phyloP scores from a whole-genome alignment of 2,329 filamentous ascomycete genomes.

The Diaporthe ilicicola region DNA sequence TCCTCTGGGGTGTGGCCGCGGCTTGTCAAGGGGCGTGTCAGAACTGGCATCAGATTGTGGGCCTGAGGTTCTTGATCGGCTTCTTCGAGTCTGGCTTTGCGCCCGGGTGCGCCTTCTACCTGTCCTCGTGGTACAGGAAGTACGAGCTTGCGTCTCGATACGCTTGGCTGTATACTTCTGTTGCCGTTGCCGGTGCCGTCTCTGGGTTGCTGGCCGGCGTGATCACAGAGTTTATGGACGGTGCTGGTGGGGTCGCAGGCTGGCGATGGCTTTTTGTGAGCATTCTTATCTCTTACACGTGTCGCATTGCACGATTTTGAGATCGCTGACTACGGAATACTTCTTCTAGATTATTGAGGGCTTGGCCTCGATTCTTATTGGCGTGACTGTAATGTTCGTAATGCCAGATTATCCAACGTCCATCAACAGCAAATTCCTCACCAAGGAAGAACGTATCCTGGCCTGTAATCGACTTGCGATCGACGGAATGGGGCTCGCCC shows the following conservation, averaged over 20 bases:
- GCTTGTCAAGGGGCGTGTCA: conserved; percentile 37
- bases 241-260: conserved; percentile 36
- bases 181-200: conserved; percentile 37
- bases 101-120: conserved; percentile 39
- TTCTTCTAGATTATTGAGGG: conserved; percentile 34
- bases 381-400: conserved; percentile 34
- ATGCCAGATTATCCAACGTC: conserved; percentile 38
- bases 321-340: not conserved
- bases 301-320: accelerated
- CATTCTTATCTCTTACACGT: not conserved
- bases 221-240: conserved; percentile 38
- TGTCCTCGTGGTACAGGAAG: conserved; percentile 38
- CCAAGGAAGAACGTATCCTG: conserved; percentile 35
- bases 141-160: conserved; percentile 38
- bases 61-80: conserved; percentile 37
- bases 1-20: conserved; percentile 39
- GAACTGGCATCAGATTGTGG: conserved; percentile 37
- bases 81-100: conserved; percentile 38
- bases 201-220: conserved; percentile 26
- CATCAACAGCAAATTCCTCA: conserved; percentile 34
- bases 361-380: conserved; percentile 26
- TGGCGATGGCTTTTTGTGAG: conserved; percentile 42
- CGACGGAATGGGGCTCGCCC: conserved; percentile 37
- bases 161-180: conserved; percentile 36
- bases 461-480: conserved; percentile 37